These are phyloP conservation scores for Heliosperma pusillum DNA, from an alignment of 148 eudicot species.

Conservation along the genomic window DNA sequence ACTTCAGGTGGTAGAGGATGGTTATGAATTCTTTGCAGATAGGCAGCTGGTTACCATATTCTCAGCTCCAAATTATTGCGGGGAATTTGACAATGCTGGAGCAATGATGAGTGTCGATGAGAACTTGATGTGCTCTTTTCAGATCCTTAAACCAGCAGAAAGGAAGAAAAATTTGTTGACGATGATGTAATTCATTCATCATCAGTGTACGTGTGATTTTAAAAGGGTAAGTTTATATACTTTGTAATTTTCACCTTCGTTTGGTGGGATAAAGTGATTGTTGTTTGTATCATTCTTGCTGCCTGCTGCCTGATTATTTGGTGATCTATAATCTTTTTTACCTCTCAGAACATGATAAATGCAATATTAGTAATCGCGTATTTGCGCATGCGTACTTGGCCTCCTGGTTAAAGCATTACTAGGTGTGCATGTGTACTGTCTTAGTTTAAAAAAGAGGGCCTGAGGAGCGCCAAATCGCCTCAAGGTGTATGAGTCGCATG, in stretches of 20 bases:
- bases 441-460: too few relatives aligned
- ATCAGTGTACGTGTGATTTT: neutral
- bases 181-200: conserved; percentile 28
- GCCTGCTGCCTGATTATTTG: too few relatives aligned
- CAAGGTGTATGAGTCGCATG: too few relatives aligned
- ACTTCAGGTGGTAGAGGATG: conserved; percentile 68
- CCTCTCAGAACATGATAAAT: too few relatives aligned
- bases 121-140: conserved; percentile 66
- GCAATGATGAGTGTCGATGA: conserved; percentile 75
- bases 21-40: conserved; percentile 72
- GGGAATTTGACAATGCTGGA: conserved; percentile 77
- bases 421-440: too few relatives aligned
- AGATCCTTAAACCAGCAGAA: conserved; percentile 69
- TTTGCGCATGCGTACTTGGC: too few relatives aligned
- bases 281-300: neutral
- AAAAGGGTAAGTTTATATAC: neutral
- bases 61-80: conserved; percentile 75
- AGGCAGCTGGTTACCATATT: conserved; percentile 72
- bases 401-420: too few relatives aligned
- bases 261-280: neutral
- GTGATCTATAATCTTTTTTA: too few relatives aligned
- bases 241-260: too few relatives aligned
- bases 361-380: too few relatives aligned
- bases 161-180: conserved; percentile 59
- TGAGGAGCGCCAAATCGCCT: too few relatives aligned